phyloP scores from a whole-genome alignment of 2,329 filamentous ascomycete species.

The Aschersonia sp. region DNA sequence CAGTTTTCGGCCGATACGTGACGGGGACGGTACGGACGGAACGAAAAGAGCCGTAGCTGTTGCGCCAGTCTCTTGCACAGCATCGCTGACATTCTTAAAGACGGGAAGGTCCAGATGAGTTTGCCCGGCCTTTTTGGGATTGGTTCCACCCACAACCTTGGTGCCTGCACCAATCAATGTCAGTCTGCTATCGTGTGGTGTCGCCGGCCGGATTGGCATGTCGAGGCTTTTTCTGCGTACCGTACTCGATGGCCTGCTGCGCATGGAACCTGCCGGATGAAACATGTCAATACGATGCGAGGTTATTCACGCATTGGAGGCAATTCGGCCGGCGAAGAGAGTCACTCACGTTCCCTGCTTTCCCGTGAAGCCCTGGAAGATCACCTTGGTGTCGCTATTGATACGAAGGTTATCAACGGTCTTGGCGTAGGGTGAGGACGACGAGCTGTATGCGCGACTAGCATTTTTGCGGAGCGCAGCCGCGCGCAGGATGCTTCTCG shows the following conservation, averaged over 20 bases:
- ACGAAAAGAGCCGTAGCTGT: slow-evolving; percentile 93
- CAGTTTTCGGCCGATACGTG: neutral
- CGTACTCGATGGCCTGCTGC: slow-evolving; percentile 95
- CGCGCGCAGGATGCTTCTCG: slow-evolving; percentile 29
- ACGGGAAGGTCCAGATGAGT: slow-evolving; percentile 85
- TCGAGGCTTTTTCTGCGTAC: slow-evolving; percentile 34
- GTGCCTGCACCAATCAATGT: slow-evolving; percentile 46
- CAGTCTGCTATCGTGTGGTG: slow-evolving; percentile 4
- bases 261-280: slow-evolving; percentile 68
- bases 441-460: slow-evolving; percentile 48
- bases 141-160: slow-evolving; percentile 94
- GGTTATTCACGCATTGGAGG: no score
- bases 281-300: slow-evolving; percentile 4
- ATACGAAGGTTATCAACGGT: slow-evolving; percentile 82
- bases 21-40: slow-evolving; percentile 43
- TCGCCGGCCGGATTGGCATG: neutral
- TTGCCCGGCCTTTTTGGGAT: slow-evolving; percentile 93
- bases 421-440: slow-evolving; percentile 52
- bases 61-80: slow-evolving; percentile 79
- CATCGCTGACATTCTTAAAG: slow-evolving; percentile 79
- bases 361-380: slow-evolving; percentile 95
- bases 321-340: neutral
- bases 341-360: slow-evolving; percentile 79
- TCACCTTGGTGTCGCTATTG: slow-evolving; percentile 82
- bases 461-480: slow-evolving; percentile 50